Evolutionary conservation across 352 stramenopile genomes (phyloP).

Genomic region (Hyaloperonospora arabidopsidis): DNA sequence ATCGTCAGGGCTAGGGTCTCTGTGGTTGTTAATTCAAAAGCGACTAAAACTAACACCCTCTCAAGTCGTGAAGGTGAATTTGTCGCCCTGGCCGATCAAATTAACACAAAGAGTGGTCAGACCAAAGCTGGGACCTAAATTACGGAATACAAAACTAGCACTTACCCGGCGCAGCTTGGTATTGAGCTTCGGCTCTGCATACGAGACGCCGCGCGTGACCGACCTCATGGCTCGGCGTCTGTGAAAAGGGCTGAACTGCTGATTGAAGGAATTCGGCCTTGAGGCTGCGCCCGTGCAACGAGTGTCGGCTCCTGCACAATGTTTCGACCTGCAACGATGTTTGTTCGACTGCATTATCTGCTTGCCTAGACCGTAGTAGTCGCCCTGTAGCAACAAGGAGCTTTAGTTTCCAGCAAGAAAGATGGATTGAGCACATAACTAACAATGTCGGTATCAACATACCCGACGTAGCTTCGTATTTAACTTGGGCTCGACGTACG

Average conservation of each 20-base stretch:
- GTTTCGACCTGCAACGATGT: constrained; percentile 12
- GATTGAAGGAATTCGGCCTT: constrained; percentile 11
- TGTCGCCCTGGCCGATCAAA: constrained; percentile 41
- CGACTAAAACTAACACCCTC: not conserved
- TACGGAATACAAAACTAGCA: constrained; percentile 1
- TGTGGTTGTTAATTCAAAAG: too few relatives aligned
- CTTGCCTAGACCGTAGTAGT: constrained; percentile 58
- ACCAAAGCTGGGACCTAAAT: too few relatives aligned
- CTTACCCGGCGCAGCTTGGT: constrained; percentile 71
- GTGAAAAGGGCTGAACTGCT: constrained; percentile 17
- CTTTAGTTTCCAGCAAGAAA: too few relatives aligned
- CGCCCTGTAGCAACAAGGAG: constrained; percentile 35
- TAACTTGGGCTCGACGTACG: constrained; percentile 54
- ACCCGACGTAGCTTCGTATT: constrained; percentile 61
- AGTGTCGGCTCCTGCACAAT: constrained; percentile 9
- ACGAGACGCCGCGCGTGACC: constrained; percentile 36
- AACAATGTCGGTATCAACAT: constrained; percentile 1
- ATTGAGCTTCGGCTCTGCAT: constrained; percentile 70
- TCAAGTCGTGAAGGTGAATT: constrained; percentile 74
- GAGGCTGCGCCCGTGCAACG: constrained; percentile 16
- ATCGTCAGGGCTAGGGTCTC: not conserved
- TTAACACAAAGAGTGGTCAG: too few relatives aligned
- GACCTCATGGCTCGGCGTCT: constrained; percentile 23
- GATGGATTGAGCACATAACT: not conserved
- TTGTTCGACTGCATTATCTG: constrained; percentile 14